Conservation (phyloP, 148 eudicot species). For the Rhododendron ovatum region DNA sequence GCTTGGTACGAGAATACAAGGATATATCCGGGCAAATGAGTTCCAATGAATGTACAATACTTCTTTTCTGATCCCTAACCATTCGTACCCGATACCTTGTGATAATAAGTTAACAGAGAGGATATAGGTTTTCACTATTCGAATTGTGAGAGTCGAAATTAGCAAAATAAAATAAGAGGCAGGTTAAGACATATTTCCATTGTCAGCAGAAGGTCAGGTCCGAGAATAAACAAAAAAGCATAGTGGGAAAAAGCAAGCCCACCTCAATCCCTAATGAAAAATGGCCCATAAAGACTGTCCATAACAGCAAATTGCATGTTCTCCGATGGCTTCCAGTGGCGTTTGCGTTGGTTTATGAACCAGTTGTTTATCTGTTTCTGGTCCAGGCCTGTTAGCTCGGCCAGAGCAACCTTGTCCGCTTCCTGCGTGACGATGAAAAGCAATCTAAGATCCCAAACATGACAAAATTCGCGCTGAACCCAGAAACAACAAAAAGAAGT, state of each 20-base stretch:
- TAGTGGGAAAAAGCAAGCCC: neutral
- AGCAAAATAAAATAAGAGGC: neutral
- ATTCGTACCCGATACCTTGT: neutral
- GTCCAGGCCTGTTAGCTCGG: slow-evolving; percentile 33
- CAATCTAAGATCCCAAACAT: neutral
- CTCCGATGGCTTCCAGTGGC: slow-evolving; percentile 41
- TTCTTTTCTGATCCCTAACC: neutral
- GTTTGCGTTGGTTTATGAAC: slow-evolving; percentile 33
- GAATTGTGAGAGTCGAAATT: neutral
- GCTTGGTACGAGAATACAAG: neutral
- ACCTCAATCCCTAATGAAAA: slow-evolving; percentile 13
- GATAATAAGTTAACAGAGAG: neutral
- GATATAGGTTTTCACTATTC: neutral
- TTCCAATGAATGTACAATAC: neutral
- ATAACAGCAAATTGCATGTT: slow-evolving; percentile 28
- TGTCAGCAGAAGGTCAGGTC: neutral
- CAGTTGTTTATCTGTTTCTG: slow-evolving; percentile 34
- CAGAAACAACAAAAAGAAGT: neutral
- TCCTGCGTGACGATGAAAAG: slow-evolving; percentile 20
- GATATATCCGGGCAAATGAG: neutral
- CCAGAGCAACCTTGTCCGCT: slow-evolving; percentile 31
- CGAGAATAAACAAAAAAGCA: neutral
- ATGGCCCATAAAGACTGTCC: slow-evolving; percentile 24
- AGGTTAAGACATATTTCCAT: too few relatives aligned
- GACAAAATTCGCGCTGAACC: neutral